phyloP scores from a whole-genome alignment of 2,329 filamentous ascomycete genomes.

The Epichloe uncinata region DNA sequence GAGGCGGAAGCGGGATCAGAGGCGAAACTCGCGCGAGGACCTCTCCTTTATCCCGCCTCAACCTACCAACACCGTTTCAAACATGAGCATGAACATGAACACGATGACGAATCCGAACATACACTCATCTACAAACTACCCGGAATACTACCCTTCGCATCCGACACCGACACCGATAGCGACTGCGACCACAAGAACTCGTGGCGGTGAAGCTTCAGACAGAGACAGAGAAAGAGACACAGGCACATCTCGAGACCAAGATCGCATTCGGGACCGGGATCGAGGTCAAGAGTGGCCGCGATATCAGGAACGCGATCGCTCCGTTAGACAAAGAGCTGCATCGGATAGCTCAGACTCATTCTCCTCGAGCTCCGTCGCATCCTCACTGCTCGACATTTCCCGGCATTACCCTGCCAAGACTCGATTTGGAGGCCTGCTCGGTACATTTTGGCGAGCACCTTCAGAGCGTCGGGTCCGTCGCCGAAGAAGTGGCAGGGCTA shows the following conservation, averaged over 20 bases:
- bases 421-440: slow-evolving; percentile 41
- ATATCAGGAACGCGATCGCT: slow-evolving; percentile 8
- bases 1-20: slow-evolving; percentile 29
- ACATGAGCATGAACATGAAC: slow-evolving; percentile 4
- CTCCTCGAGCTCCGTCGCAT: slow-evolving; percentile 37
- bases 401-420: slow-evolving; percentile 34
- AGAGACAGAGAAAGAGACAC: not conserved
- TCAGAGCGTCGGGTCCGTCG: slow-evolving; percentile 36
- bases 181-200: slow-evolving; percentile 4
- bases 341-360: slow-evolving; percentile 26
- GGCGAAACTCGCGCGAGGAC: slow-evolving; percentile 20
- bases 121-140: not conserved
- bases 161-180: slow-evolving; percentile 5
- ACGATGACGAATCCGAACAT: slow-evolving; percentile 2
- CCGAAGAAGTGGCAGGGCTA: slow-evolving; percentile 28
- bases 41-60: slow-evolving; percentile 10
- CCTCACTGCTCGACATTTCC: slow-evolving; percentile 55
- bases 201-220: not conserved
- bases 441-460: slow-evolving; percentile 49
- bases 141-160: slow-evolving; percentile 4
- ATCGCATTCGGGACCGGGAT: not conserved
- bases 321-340: slow-evolving; percentile 7
- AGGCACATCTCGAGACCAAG: not conserved
- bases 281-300: slow-evolving; percentile 1
- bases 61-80: slow-evolving; percentile 7